These are phyloP conservation scores for Vaccinium darrowii DNA, from an alignment of 148 eudicot genomes.

Conservation along the genomic window DNA sequence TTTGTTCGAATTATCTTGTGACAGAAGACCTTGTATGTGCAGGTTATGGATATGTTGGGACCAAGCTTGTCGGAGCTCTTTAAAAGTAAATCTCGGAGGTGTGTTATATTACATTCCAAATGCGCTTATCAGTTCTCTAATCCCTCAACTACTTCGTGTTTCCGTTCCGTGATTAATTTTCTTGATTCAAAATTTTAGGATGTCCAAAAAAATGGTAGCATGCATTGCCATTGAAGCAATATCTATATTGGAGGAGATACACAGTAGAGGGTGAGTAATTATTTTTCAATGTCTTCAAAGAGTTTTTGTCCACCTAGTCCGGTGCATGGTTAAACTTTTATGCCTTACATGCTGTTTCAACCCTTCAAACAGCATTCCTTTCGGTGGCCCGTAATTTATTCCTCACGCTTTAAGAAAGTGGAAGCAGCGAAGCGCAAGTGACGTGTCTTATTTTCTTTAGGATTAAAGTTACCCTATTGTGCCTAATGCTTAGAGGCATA, in stretches of 20 bases:
- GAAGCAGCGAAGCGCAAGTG: too few species aligned
- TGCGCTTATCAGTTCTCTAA: too few species aligned
- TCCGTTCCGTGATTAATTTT: neutral
- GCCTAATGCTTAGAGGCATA: too few species aligned
- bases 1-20: neutral
- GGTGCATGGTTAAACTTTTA: too few species aligned
- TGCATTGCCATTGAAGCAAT: slow-evolving; percentile 85
- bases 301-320: neutral
- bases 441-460: too few species aligned
- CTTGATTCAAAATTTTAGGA: slow-evolving; percentile 34
- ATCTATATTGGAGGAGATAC: slow-evolving; percentile 75
- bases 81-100: slow-evolving; percentile 53
- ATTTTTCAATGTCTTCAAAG: neutral
- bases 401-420: too few species aligned
- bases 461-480: too few species aligned
- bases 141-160: neutral
- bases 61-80: slow-evolving; percentile 82
- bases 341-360: too few species aligned
- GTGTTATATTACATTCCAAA: slow-evolving; percentile 17
- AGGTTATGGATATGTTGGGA: slow-evolving; percentile 87
- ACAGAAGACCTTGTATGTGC: slow-evolving; percentile 14
- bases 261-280: slow-evolving; percentile 57
- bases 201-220: slow-evolving; percentile 74
- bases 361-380: too few species aligned
- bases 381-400: too few species aligned